Evolutionary conservation across 2,329 filamentous ascomycete species (phyloP), one percentile per base, ranked within the genome.

Genomic region (Mollisia scopiformis): DNA sequence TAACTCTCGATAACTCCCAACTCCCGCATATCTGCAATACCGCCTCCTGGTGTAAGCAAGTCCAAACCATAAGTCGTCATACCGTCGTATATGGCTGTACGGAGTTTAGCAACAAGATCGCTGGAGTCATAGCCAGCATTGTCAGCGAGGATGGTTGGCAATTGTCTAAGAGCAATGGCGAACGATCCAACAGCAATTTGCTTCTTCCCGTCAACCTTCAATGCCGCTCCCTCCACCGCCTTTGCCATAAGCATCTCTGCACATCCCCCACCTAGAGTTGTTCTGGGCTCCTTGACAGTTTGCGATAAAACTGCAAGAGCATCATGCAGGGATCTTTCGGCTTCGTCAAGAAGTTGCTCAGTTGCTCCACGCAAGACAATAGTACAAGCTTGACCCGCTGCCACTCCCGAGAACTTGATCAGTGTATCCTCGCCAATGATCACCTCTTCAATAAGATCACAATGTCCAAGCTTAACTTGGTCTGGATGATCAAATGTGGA

Each of bases 161-260:
- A 83, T 77, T 99, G 95, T 72, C 93, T 88, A 62, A 99, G 84
- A 30, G 95, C 95, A 60, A 89, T 84, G 25, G 94, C 91, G 74
- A 98, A 99, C 4, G 92, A 87, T 65, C 93, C 89, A 21, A 98
- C 94, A 2, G 95, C 95, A 72, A 97, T 84, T 70, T 96, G 93
- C 78, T 95, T 94, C 88, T 99, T 99, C 75, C 95, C 95, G 69
- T 95, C 93, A 7, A 97, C 91, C 71, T 96, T 94, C 64, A 96
- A 93, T 23, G 93, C 93, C 5, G 92, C 92, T 63, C 90, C 91
- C 74, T 97, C 94, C 23, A 99, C 95, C 7, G 95, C 95, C 83
- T 97, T 97, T 66, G 94, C 92, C 95, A 99, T 99, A 69, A 96
- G 81, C 94, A 98, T 98, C 85, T 99, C 95, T 4, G 94, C 93